These are phyloP conservation scores for Cytospora paraplurivora DNA, from an alignment of 2,329 filamentous ascomycete genomes.

Conservation along the genomic window DNA sequence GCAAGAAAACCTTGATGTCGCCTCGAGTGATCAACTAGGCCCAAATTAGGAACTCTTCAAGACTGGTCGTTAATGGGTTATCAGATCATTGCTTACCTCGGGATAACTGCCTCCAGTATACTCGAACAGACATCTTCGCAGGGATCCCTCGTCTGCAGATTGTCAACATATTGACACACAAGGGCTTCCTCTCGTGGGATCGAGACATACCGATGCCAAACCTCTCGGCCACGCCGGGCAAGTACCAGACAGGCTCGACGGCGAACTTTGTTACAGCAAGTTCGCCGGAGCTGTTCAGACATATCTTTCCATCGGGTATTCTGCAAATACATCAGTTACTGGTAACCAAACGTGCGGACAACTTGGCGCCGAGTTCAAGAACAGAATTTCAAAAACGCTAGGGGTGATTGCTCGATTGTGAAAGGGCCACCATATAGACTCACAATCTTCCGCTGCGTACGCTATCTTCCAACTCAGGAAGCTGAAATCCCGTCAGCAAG, in stretches of 20 bases:
- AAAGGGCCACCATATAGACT: slow-evolving; percentile 33
- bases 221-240: slow-evolving; percentile 84
- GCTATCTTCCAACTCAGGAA: slow-evolving; percentile 92
- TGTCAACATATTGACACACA: slow-evolving; percentile 34
- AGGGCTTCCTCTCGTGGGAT: slow-evolving; percentile 13
- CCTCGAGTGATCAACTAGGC: slow-evolving; percentile 78
- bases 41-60: slow-evolving; percentile 26
- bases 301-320: slow-evolving; percentile 81
- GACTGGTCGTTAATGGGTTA: slow-evolving; percentile 30
- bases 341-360: not conserved
- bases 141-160: slow-evolving; percentile 72
- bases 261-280: slow-evolving; percentile 95
- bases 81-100: slow-evolving; percentile 53
- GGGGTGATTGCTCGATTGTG: not conserved
- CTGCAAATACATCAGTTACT: slow-evolving; percentile 39
- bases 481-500: slow-evolving; percentile 38
- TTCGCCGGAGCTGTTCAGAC: slow-evolving; percentile 82
- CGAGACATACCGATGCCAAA: slow-evolving; percentile 75
- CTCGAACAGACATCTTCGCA: slow-evolving; percentile 88
- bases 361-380: not conserved
- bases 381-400: not conserved
- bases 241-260: slow-evolving; percentile 90
- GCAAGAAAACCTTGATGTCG: slow-evolving; percentile 94
- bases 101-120: slow-evolving; percentile 96
- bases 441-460: slow-evolving; percentile 76